Conservation (phyloP, 2,329 filamentous ascomycete genomes). For the Colletotrichum australisinense region DNA sequence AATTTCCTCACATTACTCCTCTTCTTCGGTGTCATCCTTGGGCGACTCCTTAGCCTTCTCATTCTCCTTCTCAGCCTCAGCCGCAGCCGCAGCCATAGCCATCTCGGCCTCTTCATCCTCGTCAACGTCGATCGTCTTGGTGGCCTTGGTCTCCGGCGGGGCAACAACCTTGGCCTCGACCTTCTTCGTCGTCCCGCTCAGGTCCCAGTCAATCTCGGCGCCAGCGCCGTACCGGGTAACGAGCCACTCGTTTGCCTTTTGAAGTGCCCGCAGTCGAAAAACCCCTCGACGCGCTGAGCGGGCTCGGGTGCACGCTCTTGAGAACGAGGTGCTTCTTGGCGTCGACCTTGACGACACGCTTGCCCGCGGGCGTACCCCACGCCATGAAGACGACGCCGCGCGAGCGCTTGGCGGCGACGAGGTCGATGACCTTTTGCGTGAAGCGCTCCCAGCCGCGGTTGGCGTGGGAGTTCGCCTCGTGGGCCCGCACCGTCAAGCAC, state of each 20-base stretch:
- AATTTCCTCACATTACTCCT: neutral
- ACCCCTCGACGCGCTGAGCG: conserved; percentile 88
- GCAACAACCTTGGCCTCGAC: conserved; percentile 8
- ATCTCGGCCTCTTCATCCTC: neutral
- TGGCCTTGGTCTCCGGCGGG: conserved; percentile 32
- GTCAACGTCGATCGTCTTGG: neutral
- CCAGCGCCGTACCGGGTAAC: conserved; percentile 80
- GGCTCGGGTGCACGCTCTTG: conserved; percentile 90
- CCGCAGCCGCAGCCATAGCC: conserved; percentile 22
- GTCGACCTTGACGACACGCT: conserved; percentile 81
- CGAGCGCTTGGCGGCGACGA: conserved; percentile 80
- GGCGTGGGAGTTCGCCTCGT: conserved; percentile 87
- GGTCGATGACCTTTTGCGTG: conserved; percentile 91
- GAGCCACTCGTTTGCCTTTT: conserved; percentile 89
- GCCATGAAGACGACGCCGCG: conserved; percentile 93
- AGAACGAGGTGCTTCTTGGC: conserved; percentile 82
- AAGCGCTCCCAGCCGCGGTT: conserved; percentile 93
- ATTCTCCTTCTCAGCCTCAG: conserved; percentile 39
- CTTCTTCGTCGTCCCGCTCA: conserved; percentile 46
- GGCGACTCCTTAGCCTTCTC: conserved; percentile 37
- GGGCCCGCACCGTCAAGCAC: conserved; percentile 90
- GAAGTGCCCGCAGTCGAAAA: conserved; percentile 87
- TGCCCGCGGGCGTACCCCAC: conserved; percentile 89
- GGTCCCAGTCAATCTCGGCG: conserved; percentile 86
- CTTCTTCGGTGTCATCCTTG: conserved; percentile 37